phyloP scores from a whole-genome alignment of 1,284 basidiomycete genomes.

The Ceratobasidium sp. region DNA sequence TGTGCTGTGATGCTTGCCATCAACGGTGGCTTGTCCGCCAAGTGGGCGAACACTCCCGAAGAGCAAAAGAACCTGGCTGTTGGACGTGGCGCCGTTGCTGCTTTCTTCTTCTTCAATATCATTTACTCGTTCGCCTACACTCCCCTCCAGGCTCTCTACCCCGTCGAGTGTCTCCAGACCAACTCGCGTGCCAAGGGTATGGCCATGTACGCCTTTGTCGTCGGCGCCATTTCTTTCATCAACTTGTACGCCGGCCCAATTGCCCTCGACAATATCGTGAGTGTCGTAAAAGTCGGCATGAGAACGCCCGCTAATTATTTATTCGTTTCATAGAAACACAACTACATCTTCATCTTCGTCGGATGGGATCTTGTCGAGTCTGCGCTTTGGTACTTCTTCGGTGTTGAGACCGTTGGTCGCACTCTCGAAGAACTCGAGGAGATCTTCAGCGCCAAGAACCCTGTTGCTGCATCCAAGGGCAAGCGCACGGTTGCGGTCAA shows the following conservation, averaged over 20 bases:
- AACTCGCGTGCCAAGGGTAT: slow-evolving; percentile 67
- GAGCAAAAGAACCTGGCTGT: slow-evolving; percentile 46
- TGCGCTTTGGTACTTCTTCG: slow-evolving; percentile 47
- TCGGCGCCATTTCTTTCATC: slow-evolving; percentile 47
- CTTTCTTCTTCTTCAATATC: slow-evolving; percentile 57
- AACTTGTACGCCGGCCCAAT: slow-evolving; percentile 49
- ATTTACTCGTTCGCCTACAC: slow-evolving; percentile 51
- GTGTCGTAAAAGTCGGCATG: slow-evolving; percentile 39
- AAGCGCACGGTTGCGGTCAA: slow-evolving; percentile 42
- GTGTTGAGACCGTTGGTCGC: slow-evolving; percentile 49
- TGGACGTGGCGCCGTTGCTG: slow-evolving; percentile 51
- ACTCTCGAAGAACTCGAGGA: slow-evolving; percentile 50
- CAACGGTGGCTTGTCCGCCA: slow-evolving; percentile 46
- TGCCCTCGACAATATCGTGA: slow-evolving; percentile 47
- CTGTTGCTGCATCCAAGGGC: slow-evolving; percentile 48
- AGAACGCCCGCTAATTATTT: not conserved
- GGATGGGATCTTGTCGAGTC: slow-evolving; percentile 49
- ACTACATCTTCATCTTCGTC: slow-evolving; percentile 46
- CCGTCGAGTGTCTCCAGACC: slow-evolving; percentile 61
- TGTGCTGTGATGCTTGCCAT: slow-evolving; percentile 46
- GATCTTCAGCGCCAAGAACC: slow-evolving; percentile 49
- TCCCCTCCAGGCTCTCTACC: slow-evolving; percentile 62
- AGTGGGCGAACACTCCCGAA: slow-evolving; percentile 44
- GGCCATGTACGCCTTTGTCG: slow-evolving; percentile 50
- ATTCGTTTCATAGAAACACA: slow-evolving; percentile 15